Percentiles rank a stretch among this genome's conserved stretches.
These are phyloP conservation scores for Trametes maxima DNA, from an alignment of 768 basidiomycete genomes.

Conservation along the genomic window DNA sequence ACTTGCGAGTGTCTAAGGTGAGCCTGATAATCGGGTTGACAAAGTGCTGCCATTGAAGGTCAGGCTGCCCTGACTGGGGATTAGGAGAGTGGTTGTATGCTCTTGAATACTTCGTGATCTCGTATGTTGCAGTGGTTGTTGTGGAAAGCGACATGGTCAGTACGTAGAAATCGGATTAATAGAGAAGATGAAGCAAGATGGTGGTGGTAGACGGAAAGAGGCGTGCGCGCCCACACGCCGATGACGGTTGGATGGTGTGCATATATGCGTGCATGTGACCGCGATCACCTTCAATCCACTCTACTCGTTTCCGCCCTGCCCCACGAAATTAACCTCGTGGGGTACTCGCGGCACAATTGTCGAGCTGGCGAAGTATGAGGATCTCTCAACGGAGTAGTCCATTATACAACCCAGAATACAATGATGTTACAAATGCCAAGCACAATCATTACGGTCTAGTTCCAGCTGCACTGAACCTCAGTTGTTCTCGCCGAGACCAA, in stretches of 20 bases:
- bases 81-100: conserved; percentile 48
- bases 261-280: not conserved
- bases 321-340: too few relatives aligned
- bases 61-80: conserved; percentile 18
- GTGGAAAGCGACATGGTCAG: conserved; percentile 50
- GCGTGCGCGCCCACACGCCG: not conserved
- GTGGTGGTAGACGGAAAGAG: not conserved
- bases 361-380: too few relatives aligned
- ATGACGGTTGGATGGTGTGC: not conserved
- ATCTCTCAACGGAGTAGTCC: too few relatives aligned
- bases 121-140: conserved; percentile 58
- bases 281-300: not conserved
- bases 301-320: too few relatives aligned
- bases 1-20: conserved; percentile 57
- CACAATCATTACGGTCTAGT: not conserved
- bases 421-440: conserved; percentile 1
- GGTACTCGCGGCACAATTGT: too few relatives aligned
- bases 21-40: conserved; percentile 68
- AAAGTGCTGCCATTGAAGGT: conserved; percentile 77
- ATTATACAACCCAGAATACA: conserved; percentile 1
- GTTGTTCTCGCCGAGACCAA: conserved; percentile 36
- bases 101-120: conserved; percentile 67
- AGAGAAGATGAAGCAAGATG: not conserved
- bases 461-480: conserved; percentile 4
- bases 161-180: not conserved